A percentile compares a stretch with the other conserved stretches of the same genome.
These are phyloP conservation scores for Ophidiomyces ophidiicola DNA, from an alignment of 2,329 filamentous ascomycete species.

Conservation along the genomic window DNA sequence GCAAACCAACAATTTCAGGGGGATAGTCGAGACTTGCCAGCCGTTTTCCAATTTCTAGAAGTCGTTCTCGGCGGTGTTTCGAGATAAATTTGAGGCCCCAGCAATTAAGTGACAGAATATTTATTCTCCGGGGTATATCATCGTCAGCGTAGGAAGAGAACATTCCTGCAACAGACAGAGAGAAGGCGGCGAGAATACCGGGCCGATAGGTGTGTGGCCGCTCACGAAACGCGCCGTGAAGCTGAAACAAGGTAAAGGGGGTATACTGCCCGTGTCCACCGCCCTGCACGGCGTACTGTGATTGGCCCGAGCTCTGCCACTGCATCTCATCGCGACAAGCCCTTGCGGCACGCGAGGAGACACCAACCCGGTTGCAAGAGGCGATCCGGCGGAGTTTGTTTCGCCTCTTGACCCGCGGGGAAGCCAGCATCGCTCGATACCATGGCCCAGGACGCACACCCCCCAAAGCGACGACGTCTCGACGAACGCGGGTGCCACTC, in stretches of 20 bases:
- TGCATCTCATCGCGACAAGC: too few species aligned
- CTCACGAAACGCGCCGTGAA: too few species aligned
- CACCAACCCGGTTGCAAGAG: too few species aligned
- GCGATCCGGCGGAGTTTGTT: background rate
- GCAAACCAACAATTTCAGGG: slow-evolving; percentile 80
- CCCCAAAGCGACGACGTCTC: slow-evolving; percentile 25
- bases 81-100: slow-evolving; percentile 90
- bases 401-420: too few species aligned
- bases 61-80: slow-evolving; percentile 61
- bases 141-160: slow-evolving; percentile 14
- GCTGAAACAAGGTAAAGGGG: slow-evolving; percentile 1
- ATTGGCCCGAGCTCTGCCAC: background rate
- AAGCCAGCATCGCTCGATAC: background rate
- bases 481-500: slow-evolving; percentile 16
- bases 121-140: slow-evolving; percentile 45
- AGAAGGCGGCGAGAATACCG: background rate
- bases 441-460: slow-evolving; percentile 13
- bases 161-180: slow-evolving; percentile 3
- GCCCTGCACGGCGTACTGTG: slow-evolving; percentile 11
- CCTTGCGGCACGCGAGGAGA: too few species aligned
- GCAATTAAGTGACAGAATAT: slow-evolving; percentile 83
- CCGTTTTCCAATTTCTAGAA: slow-evolving; percentile 71
- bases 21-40: slow-evolving; percentile 55
- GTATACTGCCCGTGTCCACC: slow-evolving; percentile 16
- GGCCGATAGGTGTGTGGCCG: background rate